phyloP scores from a whole-genome alignment of 2,329 filamentous ascomycete species.

The Alternaria infectoria region DNA sequence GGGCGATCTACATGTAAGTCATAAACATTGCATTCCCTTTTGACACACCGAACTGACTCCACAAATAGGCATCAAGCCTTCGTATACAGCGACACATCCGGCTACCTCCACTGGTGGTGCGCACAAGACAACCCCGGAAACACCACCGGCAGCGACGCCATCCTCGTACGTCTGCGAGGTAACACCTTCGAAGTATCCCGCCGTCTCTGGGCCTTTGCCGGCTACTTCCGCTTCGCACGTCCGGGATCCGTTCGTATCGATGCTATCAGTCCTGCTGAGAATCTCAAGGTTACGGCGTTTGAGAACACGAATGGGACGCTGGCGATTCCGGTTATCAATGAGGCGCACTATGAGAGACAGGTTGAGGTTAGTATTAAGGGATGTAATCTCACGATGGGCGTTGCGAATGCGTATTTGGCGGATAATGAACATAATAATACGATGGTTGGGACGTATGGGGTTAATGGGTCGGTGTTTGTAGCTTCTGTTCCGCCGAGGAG shows the following conservation, averaged over 20 bases:
- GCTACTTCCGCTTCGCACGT: slow-evolving; percentile 44
- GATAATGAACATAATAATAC: slow-evolving; percentile 14
- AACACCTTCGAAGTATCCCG: slow-evolving; percentile 37
- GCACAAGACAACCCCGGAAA: slow-evolving; percentile 40
- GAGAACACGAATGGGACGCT: slow-evolving; percentile 33
- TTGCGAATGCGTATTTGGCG: slow-evolving; percentile 7
- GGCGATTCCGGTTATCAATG: slow-evolving; percentile 41
- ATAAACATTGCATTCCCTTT: slow-evolving; percentile 44
- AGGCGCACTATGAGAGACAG: slow-evolving; percentile 18
- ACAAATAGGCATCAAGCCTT: slow-evolving; percentile 7
- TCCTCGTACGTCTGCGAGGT: slow-evolving; percentile 29
- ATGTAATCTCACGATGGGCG: background rate
- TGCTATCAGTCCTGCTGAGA: slow-evolving; percentile 27
- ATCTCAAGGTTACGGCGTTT: slow-evolving; percentile 36
- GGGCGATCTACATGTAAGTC: slow-evolving; percentile 57
- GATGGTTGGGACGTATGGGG: slow-evolving; percentile 1
- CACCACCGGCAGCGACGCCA: slow-evolving; percentile 20
- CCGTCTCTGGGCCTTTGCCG: slow-evolving; percentile 49
- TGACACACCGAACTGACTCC: slow-evolving; percentile 11
- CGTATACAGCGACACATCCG: slow-evolving; percentile 39
- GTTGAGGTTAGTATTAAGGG: slow-evolving; percentile 2
- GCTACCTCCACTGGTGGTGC: slow-evolving; percentile 61
- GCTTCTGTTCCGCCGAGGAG: background rate
- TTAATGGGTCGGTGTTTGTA: background rate
- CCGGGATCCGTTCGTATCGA: slow-evolving; percentile 45